Conservation (phyloP, 305 asterid species). For the Plantago lanceolata region DNA sequence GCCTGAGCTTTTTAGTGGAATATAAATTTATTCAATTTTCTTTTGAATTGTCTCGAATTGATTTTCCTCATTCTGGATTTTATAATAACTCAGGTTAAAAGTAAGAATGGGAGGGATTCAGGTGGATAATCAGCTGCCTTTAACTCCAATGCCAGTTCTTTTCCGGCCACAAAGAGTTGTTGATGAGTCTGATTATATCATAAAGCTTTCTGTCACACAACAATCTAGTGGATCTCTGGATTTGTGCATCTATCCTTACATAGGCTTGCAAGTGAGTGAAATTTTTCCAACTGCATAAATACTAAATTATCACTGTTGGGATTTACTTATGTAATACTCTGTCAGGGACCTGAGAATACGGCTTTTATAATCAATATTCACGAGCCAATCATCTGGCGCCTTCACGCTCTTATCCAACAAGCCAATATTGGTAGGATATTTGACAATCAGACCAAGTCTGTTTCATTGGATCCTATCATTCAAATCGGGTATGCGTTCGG, state of each 20-base stretch:
- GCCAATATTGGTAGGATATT: conserved; percentile 61
- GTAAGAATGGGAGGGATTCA: conserved; percentile 88
- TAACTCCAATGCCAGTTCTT: conserved; percentile 97
- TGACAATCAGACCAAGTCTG: conserved; percentile 65
- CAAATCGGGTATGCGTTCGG: conserved; percentile 67
- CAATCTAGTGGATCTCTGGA: conserved; percentile 94
- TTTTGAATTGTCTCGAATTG: conserved; percentile 12
- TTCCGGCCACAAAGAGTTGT: conserved; percentile 88
- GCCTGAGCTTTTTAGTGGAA: background rate
- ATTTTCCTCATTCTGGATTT: conserved; percentile 32
- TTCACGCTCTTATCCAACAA: conserved; percentile 89
- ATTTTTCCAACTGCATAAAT: conserved; percentile 23
- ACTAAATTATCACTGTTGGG: conserved; percentile 28
- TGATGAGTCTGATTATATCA: conserved; percentile 72
- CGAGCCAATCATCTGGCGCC: conserved; percentile 98
- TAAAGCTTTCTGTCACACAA: conserved; percentile 90
- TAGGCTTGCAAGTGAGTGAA: conserved; percentile 83
- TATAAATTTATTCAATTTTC: background rate
- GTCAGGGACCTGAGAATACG: conserved; percentile 90
- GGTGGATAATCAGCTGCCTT: conserved; percentile 94
- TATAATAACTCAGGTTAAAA: conserved; percentile 62
- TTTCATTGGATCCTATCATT: conserved; percentile 92
- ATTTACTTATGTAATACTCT: conserved; percentile 22
- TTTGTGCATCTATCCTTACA: conserved; percentile 84
- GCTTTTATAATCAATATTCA: conserved; percentile 89